Evolutionary conservation across 768 basidiomycete genomes (phyloP), one percentile per base, ranked within the genome.

Genomic region (Suillus plorans): DNA sequence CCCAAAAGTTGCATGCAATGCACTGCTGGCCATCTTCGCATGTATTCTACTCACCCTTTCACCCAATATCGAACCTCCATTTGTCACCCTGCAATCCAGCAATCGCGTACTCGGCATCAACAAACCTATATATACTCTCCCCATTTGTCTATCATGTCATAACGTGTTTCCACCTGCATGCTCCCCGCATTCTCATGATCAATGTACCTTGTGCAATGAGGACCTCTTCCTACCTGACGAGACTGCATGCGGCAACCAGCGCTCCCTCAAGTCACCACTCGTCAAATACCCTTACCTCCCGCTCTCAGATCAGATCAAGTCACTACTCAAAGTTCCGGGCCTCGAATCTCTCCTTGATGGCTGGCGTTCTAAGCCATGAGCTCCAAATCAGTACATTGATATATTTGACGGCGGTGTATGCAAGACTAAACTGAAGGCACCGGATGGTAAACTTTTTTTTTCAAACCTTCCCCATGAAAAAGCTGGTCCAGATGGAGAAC

Each of bases 401-500:
- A 73, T 75, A 28, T 73, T 77, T 39, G 72, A 79, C 62, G 75
- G 77, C 0, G 60, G 64, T 4, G 59, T 78, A 1, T 70, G 69
- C 41, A 62, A 64, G 22, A 63, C 16, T 0, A 36, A 61, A 9
- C 60, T 79, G 0, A 57, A 59, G 12, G 73, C 66, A 1, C 69
- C 66, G 0, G 74, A 77, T 65, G 73, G 73, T 3, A 53, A 0
- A 61, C 60, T 0, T 80, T 80, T 63, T 80, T 79, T 53, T 65
- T 42, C n/a, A 2, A 61, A 62, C 18, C 64, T 64, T 2, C 9
- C 39, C 4, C 60, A 50, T 61, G 22, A 64, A 1, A 58, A 64
- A n/a, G 25, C 60, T 12, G 34, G 65, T n/a, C 56, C 66, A 22
- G 63, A 66, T 14, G 73, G 73, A 0, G 75, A 78, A 61, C 68